Base-by-base conservation (phyloP, 495 filamentous ascomycete genomes). In the Podospora fimiseda region DNA sequence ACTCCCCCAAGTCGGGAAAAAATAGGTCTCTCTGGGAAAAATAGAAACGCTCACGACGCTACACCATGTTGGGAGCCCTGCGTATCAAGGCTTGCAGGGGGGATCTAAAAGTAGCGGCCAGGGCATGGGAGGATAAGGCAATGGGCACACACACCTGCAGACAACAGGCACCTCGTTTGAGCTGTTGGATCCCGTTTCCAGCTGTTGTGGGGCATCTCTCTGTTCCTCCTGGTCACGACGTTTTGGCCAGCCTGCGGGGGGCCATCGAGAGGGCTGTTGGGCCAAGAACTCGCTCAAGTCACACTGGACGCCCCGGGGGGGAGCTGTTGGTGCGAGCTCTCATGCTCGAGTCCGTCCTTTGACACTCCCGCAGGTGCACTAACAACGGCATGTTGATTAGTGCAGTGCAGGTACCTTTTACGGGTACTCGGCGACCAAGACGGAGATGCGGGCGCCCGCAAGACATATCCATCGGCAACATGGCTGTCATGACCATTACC, bases 21-120 rank as follows among this genome's bases (percentile, higher is more conserved):
- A 59, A 58, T 51, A 57, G 62, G 45, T 59, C 53, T 49, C n/a
- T n/a, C n/a, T 21, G 42, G 51, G 42, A 40, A 63, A 64, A 64
- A 63, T 64, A 64, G 55, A 60, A 63, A 50, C 11, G n/a, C n/a
- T n/a, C n/a, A n/a, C n/a, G n/a, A n/a, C 53, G 56, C 47, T 49
- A 56, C 58, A 56, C 55, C 58, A 51, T 30, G 46, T 57, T 65
- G 59, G 60, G 59, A 30, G 40, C 39, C 30, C 40, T 38, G 48
- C 37, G 49, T 61, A 53, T 60, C 61, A 62, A 52, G 53, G 48
- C 16, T 14, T 57, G 55, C 50, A 59, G 52, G 59, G n/a, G n/a
- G 43, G 49, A 36, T 64, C 56, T 60, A 62, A 68, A 61, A 64
- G 60, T 60, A 61, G 60, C 37, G 57, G 48, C 56, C 40, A 41